Evolutionary conservation across 129 eudicot genomes (phyloP).

Genomic region (Centaurea solstitialis): DNA sequence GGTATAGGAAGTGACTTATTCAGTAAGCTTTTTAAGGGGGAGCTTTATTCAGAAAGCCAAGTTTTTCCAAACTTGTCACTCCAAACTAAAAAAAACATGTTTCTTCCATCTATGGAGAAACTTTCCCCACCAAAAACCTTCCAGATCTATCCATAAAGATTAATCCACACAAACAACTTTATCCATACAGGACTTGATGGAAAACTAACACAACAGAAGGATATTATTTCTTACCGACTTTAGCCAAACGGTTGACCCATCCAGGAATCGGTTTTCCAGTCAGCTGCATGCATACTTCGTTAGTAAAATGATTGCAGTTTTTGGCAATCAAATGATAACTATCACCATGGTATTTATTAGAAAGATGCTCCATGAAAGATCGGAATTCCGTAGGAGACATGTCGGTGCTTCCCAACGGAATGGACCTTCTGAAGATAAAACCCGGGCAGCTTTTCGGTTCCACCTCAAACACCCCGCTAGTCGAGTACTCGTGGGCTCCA

Average conservation of each 20-base stretch:
- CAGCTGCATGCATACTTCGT: conserved; percentile 70
- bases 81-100: too few relatives aligned
- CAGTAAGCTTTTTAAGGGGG: too few relatives aligned
- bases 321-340: conserved; percentile 83
- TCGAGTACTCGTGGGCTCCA: conserved; percentile 92
- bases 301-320: conserved; percentile 91
- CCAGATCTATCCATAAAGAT: too few relatives aligned
- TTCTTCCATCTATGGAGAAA: too few relatives aligned
- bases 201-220: background rate
- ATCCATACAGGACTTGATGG: too few relatives aligned
- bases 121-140: too few relatives aligned
- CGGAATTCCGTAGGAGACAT: conserved; percentile 77
- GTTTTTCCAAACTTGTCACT: too few relatives aligned
- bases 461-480: conserved; percentile 93
- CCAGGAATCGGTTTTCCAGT: conserved; percentile 92
- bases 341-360: conserved; percentile 74
- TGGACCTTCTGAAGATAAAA: conserved; percentile 68
- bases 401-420: conserved; percentile 73
- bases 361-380: conserved; percentile 72
- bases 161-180: too few relatives aligned
- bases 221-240: conserved; percentile 58
- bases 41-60: too few relatives aligned
- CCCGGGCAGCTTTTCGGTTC: conserved; percentile 95
- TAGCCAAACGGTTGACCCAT: conserved; percentile 95
- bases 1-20: too few relatives aligned